Evolutionary conservation across 2,329 filamentous ascomycete species (phyloP), one percentile per base, ranked within the genome.

Genomic region (Taxawa tesnikishii): DNA sequence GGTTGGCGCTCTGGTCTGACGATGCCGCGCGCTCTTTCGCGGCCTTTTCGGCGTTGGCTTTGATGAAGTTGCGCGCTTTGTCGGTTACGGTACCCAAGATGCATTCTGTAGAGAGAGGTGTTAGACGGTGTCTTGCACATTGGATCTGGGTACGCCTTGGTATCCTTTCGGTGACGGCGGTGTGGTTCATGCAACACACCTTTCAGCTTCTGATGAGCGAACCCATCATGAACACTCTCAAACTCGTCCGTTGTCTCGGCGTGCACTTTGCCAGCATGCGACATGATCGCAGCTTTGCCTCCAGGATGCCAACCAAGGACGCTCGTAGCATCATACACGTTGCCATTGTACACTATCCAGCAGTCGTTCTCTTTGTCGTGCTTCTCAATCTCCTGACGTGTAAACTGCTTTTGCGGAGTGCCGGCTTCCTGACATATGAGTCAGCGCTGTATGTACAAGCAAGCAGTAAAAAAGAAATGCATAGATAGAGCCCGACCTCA

Each of bases 311-410:
- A 65, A 6, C 46, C 42, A 11, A 69, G 38, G 3, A 65, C 60
- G 28, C 52, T 57, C 4, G 65, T 68, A 1, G 54, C 59, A 42
- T 69, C 63, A 35, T 68, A 68, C 1, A 68, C 65, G 28, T 65
- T 68, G 5, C 56, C 59, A 34, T 68, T 60, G 3, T 70, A 51
- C 0, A 68, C 61, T n/a, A 71, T 55, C 67, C 67, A 70, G 41
- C 65, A 67, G 37, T 70, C 64, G 13, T 60, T 47, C 28, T 62
- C 55, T 4, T 42, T 57, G 18, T 58, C 51, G 38, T 70, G 67
- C 33, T 62, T 68, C 43, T 69, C 65, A 24, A 71, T 65, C 44
- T 70, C 66, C 30, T 69, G 50, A 3, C 65, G 50, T 0, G 65
- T 70, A 37, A 70, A 70, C 34, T 68, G 56, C 38, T 67, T 68